Base-by-base conservation (phyloP, 1,284 basidiomycete species). In the Coniophora puteana region DNA sequence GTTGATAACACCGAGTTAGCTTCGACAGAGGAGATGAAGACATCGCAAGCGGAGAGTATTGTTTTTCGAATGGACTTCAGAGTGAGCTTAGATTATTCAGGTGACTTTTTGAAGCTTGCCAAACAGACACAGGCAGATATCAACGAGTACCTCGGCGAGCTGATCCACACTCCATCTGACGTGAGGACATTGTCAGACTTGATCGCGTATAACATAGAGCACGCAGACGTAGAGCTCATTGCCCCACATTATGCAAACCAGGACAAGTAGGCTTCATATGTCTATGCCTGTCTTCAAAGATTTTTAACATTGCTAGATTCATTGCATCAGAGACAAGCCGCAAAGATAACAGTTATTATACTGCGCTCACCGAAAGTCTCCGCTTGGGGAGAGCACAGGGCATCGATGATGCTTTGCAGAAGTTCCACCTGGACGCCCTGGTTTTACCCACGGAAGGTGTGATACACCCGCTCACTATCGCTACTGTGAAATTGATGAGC, bases 1-100 rank as follows among this genome's bases (percentile, higher is more conserved):
- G 59, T 72, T 14, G 69, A 74, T 43, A 66, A 67, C 4, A 62
- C 65, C 6, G 64, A 70, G 23, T 61, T 71, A 25, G 58, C 66
- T 3, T 2, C 11, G 17, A 14, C 58, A 5, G 51, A 60, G 4
- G 60, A 62, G 44, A 41, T 62, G 14, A n/a, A 35, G 17, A 49
- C 47, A 22, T 55, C 47, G 27, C 44, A 53, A 3, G 59, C 59
- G 40, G 61, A 65, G 47, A 57, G 49, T 2, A 51, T 60, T 21
- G 63, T 67, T 13, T 24, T 63, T 13, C 14, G 7, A 30, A n/a
- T 30, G 10, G 28, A 30, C 17, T 30, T 8, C 28, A 14, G 14
- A 8, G 7, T 4, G 28, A 17, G 28, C 11, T 4, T n/a, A 30
- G 11, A 30, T 30, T 30, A 17, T 30, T 8, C 28, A n/a, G 28